phyloP scores from a whole-genome alignment of 164 flowering plant genomes.

The Kalanchoe fedtschenkoi region DNA sequence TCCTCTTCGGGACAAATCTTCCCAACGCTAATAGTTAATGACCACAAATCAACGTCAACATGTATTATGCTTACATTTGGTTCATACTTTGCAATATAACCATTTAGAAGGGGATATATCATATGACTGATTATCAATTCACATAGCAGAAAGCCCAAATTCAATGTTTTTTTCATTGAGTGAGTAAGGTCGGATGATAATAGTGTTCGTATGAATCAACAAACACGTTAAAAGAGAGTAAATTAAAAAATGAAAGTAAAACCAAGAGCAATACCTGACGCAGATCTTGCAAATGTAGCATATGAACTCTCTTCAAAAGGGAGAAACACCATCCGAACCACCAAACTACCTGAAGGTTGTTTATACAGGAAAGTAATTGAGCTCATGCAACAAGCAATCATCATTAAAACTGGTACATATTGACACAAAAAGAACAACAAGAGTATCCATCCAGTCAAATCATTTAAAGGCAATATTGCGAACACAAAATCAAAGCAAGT shows the following conservation, averaged over 20 bases:
- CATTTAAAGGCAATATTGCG: not conserved
- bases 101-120: not conserved
- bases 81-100: not conserved
- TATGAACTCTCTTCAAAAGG: constrained; percentile 98
- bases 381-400: not conserved
- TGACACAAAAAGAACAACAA: not conserved
- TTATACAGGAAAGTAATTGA: not conserved
- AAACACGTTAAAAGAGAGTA: not conserved
- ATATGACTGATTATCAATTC: not conserved
- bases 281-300: constrained; percentile 86
- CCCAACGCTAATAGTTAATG: too few species aligned
- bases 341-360: constrained; percentile 74
- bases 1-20: too few species aligned
- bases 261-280: constrained; percentile 62
- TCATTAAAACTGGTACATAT: not conserved
- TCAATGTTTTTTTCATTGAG: not conserved
- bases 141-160: not conserved
- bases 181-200: not conserved
- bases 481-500: not conserved
- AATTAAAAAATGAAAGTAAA: constrained; percentile 1
- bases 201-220: not conserved
- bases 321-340: constrained; percentile 84
- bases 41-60: not conserved
- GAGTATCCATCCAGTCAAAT: not conserved
- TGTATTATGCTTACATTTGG: not conserved